Evolutionary conservation across 1,139 yeast genomes (phyloP), one percentile per base, ranked within the genome.

Genomic region (Blastobotrys ciferrii): DNA sequence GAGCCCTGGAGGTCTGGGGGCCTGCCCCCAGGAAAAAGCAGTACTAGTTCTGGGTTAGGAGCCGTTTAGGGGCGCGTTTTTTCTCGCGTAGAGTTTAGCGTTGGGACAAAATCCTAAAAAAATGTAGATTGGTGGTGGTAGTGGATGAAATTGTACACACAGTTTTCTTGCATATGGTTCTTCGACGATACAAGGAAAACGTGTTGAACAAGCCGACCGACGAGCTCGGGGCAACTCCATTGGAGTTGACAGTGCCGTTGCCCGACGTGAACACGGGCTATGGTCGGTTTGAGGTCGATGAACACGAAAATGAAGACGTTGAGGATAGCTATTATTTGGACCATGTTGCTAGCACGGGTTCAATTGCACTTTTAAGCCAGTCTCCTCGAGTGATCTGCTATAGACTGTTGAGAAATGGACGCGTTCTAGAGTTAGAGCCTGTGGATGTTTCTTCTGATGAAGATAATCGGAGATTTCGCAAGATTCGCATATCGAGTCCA

Each of bases 281-380:
- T 43, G 38, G 49, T 19, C 17, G 48, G 33, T 25, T 30, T 5
- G 38, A 43, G 25, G 15, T 25, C 33, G 42, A 38, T 2, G 45
- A 39, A 17, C 48, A 46, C 18, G 48, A 47, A 17, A 43, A 48
- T n/a, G 49, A 48, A 13, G 43, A 44, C 14, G 47, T 46, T 5
- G 64, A 60, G 38, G 55, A 53, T 15, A 40, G 33, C 19, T 59
- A 59, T 46, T 57, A 57, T 46, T 45, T 47, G 20, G 55, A 58
- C 14, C 56, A 55, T 39, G 57, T 61, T 14, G 64, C 64, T 30
- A 51, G 60, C 9, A 47, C 47, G 32, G 60, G 62, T 18, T 51
- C 57, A 7, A 45, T 56, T 36, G 40, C 12, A 19, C 14, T 36
- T 4, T 18, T 36, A 13, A 23, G 18, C 6, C 17, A 19, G 15